Evolutionary conservation across 2,329 filamentous ascomycete species (phyloP), one percentile per base, ranked within the genome.

Genomic region (Colletotrichum phormii): DNA sequence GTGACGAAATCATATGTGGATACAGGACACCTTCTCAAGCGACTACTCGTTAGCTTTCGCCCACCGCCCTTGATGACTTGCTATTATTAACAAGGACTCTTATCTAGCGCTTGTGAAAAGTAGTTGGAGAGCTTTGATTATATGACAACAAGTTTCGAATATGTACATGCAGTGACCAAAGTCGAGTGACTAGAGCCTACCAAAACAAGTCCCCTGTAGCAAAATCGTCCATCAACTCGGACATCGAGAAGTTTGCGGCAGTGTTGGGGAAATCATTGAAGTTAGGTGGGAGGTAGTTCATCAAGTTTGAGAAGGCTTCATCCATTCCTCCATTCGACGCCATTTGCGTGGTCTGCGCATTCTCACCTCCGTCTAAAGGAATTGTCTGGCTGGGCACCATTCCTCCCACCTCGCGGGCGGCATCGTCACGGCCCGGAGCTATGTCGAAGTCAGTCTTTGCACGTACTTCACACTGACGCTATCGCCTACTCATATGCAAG

Each of bases 171-270:
- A 54, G 12, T 49, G 42, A 22, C 42, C 42, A 9, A 26, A 24
- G 15, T 7, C 2, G 5, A 54, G 24, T 26, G 26, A 33, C 54
- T 29, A 57, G 13, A 5, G 24, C 8, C 42, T 70, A 70, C 70
- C 70, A 72, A 53, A 72, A 72, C 9, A 72, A 35, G 22, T 72
- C 70, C 3, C 66, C 60, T 18, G 70, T 70, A 1, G 66, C 8
- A 49, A 64, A 55, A n/a, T 70, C 70, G 31, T 64, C 49, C 66
- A 70, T 72, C 46, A 72, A 42, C 22, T 72, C 70, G 6, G 70
- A 64, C 42, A 72, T 55, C 11, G 66, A 35, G 22, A 64, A 70
- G 5, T 54, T 22, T 18, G 35, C 54, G 18, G 49, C 46, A 9
- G 15, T 11, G 0, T 12, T 31, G 6, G 66, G 60, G 11, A 61